Percentiles rank a stretch among this genome's conserved stretches.
phyloP scores from a whole-genome alignment of 192 early-diverging fungal species.

The Coemansia sp. region DNA sequence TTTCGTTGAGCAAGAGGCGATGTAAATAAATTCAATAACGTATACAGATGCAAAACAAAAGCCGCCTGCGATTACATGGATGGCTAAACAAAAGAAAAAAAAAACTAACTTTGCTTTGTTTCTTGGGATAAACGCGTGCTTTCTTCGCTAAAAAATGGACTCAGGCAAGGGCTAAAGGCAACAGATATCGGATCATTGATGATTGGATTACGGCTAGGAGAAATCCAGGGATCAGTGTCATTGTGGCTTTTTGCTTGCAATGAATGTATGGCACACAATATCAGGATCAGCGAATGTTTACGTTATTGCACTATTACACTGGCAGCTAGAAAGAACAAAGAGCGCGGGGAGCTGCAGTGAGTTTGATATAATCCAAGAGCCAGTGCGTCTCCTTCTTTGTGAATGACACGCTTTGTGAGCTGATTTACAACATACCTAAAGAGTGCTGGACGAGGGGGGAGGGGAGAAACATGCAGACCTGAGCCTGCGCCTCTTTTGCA shows the following conservation, averaged over 20 bases:
- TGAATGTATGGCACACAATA: no score
- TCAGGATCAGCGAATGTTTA: background rate
- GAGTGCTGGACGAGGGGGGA: constrained; percentile 1
- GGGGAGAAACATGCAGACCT: background rate
- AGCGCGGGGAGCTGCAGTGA: background rate
- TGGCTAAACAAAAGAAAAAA: background rate
- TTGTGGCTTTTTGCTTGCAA: background rate
- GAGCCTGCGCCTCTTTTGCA: no score
- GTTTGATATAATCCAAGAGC: no score
- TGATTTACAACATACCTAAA: background rate
- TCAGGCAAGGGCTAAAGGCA: background rate
- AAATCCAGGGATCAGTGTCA: background rate
- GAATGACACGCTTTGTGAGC: background rate
- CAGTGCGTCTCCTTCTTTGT: background rate
- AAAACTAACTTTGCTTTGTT: background rate
- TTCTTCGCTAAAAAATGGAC: background rate
- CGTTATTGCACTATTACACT: no score
- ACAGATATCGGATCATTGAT: background rate
- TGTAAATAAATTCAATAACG: constrained; percentile 5
- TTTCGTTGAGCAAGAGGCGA: no score
- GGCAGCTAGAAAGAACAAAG: background rate
- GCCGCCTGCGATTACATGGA: background rate
- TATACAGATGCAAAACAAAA: background rate
- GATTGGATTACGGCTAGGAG: background rate
- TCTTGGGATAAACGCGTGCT: no score